Evolutionary conservation across 208 protist genomes (phyloP), one percentile per base, ranked within the genome.

Genomic region (Acanthamoeba lenticulata): DNA sequence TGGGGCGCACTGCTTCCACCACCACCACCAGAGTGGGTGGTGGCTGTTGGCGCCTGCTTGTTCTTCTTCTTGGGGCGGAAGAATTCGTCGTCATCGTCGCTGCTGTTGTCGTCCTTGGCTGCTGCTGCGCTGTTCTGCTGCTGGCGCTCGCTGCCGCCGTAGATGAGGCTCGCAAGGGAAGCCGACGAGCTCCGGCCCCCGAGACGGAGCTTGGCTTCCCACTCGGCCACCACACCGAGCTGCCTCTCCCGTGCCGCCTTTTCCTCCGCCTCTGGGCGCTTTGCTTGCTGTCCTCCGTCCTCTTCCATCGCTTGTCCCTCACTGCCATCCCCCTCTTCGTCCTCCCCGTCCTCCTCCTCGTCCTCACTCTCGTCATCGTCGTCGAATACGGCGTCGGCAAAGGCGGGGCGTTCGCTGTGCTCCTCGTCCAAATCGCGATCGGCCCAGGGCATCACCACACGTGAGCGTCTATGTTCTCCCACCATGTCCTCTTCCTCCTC

Each of bases 61-160:
- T 49, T 49, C 45, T 49, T 49, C 45, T 49, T 49, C 45, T 49
- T 49, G 45, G 45, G 45, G 60, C 97, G 96, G 52, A 94, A 93
- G 40, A 96, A 97, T 6, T 96, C 95, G 67, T 97, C 96, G 74
- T 96, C 96, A 34, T 95, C 96, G 55, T 96, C 94, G 29, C 96
- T 97, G 34, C 94, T 95, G 17, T 72, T 94, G 42, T 85, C 91
- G 49, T 96, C 93, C 29, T 67, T 92, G 29, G 74, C 94, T 7
- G 44, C 90, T 65, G n/a, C 65, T 4, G 7, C 21, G 93, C 95
- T n/a, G 91, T 4, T 97, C 65, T 40, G 77, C 52, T 94, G 60
- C 94, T 96, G 27, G 97, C 81, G 32, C 96, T 95, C 77, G 92
- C 98, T 97, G n/a, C 88, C 83, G 72, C 97, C 98, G 94, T 97